phyloP scores from a whole-genome alignment of 2,329 filamentous ascomycete genomes.

The Calcarisporium arbuscula region DNA sequence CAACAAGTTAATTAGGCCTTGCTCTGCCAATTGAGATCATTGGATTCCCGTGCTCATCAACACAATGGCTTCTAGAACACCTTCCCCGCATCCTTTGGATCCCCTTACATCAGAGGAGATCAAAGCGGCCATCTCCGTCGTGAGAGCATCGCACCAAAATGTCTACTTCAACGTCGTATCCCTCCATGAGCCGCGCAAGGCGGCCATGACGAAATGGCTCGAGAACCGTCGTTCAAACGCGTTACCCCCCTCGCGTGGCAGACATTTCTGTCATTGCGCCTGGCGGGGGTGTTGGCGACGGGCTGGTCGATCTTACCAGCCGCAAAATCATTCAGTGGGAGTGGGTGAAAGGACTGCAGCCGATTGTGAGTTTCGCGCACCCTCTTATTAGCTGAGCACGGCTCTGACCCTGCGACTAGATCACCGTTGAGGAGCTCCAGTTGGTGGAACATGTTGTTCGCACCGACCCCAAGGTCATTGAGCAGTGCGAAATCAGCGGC shows the following conservation, averaged over 20 bases:
- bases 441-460: conserved; percentile 68
- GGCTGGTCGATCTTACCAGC: conserved; percentile 63
- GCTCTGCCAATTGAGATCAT: no score
- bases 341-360: conserved; percentile 66
- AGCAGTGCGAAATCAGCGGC: conserved; percentile 75
- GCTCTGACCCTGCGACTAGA: conserved; percentile 35
- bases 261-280: conserved; percentile 75
- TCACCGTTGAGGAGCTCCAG: conserved; percentile 83
- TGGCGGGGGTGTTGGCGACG: conserved; percentile 74
- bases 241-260: conserved; percentile 62
- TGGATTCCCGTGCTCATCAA: no score
- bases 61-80: no score
- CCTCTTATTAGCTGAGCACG: neutral
- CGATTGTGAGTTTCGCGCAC: conserved; percentile 47
- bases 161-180: conserved; percentile 81
- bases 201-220: conserved; percentile 74
- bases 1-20: no score
- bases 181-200: conserved; percentile 75
- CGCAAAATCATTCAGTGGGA: conserved; percentile 66
- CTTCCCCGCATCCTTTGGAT: conserved; percentile 60
- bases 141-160: conserved; percentile 57
- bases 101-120: conserved; percentile 70
- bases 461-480: conserved; percentile 74
- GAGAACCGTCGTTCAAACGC: conserved; percentile 53
- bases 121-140: conserved; percentile 56